Evolutionary conservation across 768 basidiomycete species (phyloP).

Genomic region (Rhodocollybia butyracea): DNA sequence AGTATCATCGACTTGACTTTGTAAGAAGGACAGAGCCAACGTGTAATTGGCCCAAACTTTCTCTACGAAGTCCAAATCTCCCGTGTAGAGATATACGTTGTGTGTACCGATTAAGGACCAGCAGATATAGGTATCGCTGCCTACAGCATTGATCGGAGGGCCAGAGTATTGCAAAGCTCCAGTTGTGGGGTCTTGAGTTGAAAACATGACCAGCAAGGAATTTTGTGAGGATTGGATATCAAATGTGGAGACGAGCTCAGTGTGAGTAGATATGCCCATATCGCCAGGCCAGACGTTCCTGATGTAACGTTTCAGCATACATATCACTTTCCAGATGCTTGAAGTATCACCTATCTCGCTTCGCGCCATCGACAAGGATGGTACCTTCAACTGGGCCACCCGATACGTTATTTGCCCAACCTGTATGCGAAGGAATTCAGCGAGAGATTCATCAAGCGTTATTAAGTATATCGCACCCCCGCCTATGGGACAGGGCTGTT

Average conservation of each 20-base stretch:
- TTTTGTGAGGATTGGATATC: conserved; percentile 39
- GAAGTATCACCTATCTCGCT: conserved; percentile 47
- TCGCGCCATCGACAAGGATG: conserved; percentile 55
- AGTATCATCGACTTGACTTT: conserved; percentile 37
- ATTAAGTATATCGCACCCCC: conserved; percentile 12
- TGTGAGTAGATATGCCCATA: no score
- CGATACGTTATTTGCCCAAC: conserved; percentile 48
- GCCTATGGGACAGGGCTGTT: conserved; percentile 25
- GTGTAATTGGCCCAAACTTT: conserved; percentile 34
- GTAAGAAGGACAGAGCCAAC: conserved; percentile 30
- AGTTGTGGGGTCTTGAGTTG: conserved; percentile 41
- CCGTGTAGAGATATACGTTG: conserved; percentile 44
- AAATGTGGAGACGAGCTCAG: no score
- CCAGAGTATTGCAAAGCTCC: conserved; percentile 45
- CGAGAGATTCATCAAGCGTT: not conserved
- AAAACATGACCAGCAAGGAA: conserved; percentile 46
- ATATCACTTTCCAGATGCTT: no score
- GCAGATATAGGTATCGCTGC: conserved; percentile 45
- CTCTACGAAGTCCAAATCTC: conserved; percentile 40
- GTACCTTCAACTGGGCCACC: no score
- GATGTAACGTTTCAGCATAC: no score
- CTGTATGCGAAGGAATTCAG: no score
- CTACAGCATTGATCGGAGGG: conserved; percentile 32
- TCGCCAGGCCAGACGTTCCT: no score
- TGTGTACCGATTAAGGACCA: conserved; percentile 46